Conservation (phyloP, 352 stramenopile species). For the Globisporangium uncinulatum region DNA sequence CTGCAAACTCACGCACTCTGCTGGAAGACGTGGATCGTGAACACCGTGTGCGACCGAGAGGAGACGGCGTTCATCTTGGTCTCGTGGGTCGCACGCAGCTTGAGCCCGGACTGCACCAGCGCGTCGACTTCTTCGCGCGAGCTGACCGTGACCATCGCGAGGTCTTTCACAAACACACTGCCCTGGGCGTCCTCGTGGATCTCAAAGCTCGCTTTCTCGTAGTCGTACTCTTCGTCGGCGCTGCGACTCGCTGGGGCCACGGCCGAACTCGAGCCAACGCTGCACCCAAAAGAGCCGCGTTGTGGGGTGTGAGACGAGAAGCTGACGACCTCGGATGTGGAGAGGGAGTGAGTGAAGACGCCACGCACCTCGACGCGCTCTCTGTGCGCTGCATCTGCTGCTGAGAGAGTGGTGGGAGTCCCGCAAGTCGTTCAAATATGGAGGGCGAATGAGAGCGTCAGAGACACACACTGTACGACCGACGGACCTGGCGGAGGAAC, state of each 20-base stretch:
- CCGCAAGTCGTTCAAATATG: not conserved
- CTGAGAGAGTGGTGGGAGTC: constrained; percentile 12
- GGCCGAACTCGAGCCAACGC: constrained; percentile 49
- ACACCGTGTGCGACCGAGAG: constrained; percentile 84
- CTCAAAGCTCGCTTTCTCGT: constrained; percentile 88
- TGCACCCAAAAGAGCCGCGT: constrained; percentile 5
- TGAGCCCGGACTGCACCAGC: constrained; percentile 83
- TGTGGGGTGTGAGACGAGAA: not conserved
- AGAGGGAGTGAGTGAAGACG: not conserved
- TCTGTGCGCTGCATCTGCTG: constrained; percentile 67
- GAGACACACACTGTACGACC: not conserved
- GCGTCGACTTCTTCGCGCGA: constrained; percentile 79
- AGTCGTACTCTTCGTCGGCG: constrained; percentile 78
- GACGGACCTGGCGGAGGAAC: constrained; percentile 68
- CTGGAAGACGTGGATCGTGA: constrained; percentile 84
- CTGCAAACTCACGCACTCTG: constrained; percentile 33
- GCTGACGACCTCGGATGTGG: no score
- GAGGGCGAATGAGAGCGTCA: no score
- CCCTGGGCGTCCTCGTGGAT: constrained; percentile 92
- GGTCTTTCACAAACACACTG: constrained; percentile 91
- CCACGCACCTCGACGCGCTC: constrained; percentile 42
- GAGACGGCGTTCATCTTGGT: constrained; percentile 92
- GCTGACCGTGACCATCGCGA: constrained; percentile 88
- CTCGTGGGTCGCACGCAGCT: constrained; percentile 86
- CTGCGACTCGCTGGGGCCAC: not conserved